Evolutionary conservation across 176 grass and related monocot species (phyloP).

Genomic region (Musa acuminata): DNA sequence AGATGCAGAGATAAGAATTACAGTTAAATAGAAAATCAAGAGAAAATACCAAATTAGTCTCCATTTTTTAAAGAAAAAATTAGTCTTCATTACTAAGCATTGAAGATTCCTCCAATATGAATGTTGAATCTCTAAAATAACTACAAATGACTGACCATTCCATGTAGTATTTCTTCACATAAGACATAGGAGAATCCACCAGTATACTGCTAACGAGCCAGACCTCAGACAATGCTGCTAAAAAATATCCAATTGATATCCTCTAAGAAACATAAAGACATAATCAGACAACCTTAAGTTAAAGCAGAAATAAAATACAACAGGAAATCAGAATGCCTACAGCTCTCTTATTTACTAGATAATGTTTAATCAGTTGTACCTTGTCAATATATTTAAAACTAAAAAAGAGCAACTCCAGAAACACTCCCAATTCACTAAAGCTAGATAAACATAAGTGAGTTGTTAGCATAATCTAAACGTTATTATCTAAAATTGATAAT

Average conservation of each 20-base stretch:
- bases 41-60: not conserved
- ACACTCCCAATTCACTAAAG: not conserved
- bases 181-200: conserved; percentile 56
- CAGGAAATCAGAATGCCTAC: not conserved
- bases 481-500: not conserved
- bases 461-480: not conserved
- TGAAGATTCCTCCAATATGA: conserved; percentile 12
- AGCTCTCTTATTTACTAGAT: not conserved
- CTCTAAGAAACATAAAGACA: conserved; percentile 55
- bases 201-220: conserved; percentile 59
- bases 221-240: conserved; percentile 79
- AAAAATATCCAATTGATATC: conserved; percentile 85
- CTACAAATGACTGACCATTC: conserved; percentile 66
- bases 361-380: not conserved
- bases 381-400: not conserved
- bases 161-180: conserved; percentile 75
- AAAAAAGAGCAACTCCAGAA: not conserved
- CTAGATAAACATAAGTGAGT: not conserved
- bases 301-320: not conserved
- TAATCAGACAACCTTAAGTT: conserved; percentile 17
- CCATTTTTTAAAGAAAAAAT: not conserved
- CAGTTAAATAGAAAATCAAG: not conserved
- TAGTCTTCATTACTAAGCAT: not conserved
- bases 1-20: not conserved
- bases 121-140: not conserved